phyloP scores from a whole-genome alignment of 371 early-diverging fungal genomes.

The Apophysomyces ossiformis region DNA sequence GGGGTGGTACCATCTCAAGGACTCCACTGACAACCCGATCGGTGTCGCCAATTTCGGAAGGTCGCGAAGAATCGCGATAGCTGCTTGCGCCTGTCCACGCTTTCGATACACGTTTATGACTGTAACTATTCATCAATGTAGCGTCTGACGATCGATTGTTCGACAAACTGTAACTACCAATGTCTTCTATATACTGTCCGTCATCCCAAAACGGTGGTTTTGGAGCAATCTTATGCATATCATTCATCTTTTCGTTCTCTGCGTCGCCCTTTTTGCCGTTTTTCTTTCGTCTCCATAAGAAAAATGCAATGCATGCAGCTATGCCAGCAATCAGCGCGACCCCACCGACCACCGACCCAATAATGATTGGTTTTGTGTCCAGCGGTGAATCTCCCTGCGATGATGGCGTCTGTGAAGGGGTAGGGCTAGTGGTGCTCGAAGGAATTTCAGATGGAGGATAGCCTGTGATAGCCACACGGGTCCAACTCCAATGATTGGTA shows the following conservation, averaged over 20 bases:
- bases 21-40: constrained; percentile 40
- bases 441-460: constrained; percentile 2
- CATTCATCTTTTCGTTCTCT: constrained; percentile 13
- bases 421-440: too few species aligned
- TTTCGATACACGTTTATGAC: constrained; percentile 15
- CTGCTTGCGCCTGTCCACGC: constrained; percentile 14
- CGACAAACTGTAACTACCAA: neutral
- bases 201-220: constrained; percentile 14
- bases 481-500: constrained; percentile 29
- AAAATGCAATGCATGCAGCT: constrained; percentile 4
- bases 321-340: constrained; percentile 25
- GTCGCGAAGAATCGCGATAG: neutral
- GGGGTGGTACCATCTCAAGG: constrained; percentile 17
- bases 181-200: constrained; percentile 2
- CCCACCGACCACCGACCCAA: constrained; percentile 12
- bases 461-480: constrained; percentile 23
- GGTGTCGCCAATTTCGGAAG: constrained; percentile 40
- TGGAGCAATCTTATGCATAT: constrained; percentile 3
- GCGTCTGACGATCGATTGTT: neutral
- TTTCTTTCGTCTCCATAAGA: constrained; percentile 15
- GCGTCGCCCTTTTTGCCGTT: neutral
- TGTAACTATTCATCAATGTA: constrained; percentile 3
- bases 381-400: neutral
- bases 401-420: neutral
- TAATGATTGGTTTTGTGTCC: neutral